Conservation (phyloP, 441 rosid genomes). For the Adansonia madagascariensis region DNA sequence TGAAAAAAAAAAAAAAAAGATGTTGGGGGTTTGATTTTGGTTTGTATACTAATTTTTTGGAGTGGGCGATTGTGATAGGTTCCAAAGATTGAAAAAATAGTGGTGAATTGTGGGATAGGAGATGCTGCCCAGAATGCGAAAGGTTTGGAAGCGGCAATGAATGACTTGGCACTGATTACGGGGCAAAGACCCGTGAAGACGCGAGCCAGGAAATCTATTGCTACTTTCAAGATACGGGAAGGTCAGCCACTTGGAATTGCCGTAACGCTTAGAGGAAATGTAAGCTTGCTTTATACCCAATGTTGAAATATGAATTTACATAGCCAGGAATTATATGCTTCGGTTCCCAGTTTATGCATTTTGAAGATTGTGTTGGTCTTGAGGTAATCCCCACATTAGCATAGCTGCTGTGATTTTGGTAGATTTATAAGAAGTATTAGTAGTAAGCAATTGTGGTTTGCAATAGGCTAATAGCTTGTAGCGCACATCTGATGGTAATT, state of each 20-base stretch:
- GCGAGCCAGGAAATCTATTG: constrained; percentile 68
- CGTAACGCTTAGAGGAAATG: constrained; percentile 86
- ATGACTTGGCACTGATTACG: constrained; percentile 76
- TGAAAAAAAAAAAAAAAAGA: not conserved
- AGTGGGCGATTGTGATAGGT: constrained; percentile 50
- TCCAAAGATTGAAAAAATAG: constrained; percentile 82
- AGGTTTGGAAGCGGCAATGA: constrained; percentile 86
- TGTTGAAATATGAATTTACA: not conserved
- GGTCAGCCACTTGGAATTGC: constrained; percentile 88
- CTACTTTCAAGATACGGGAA: constrained; percentile 86
- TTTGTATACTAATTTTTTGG: not conserved
- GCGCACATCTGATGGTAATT: too few relatives aligned
- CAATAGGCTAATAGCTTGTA: not conserved
- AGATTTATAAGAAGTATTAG: not conserved
- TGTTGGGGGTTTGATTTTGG: not conserved
- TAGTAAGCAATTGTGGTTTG: not conserved
- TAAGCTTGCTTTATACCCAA: constrained; percentile 38
- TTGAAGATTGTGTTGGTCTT: not conserved
- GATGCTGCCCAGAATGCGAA: constrained; percentile 90
- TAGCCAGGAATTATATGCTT: not conserved
- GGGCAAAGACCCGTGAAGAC: constrained; percentile 94
- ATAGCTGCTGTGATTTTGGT: not conserved
- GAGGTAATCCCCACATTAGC: not conserved
- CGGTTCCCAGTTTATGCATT: not conserved
- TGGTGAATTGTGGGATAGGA: constrained; percentile 93